Base-by-base conservation (phyloP, 108 stramenopile genomes). In the Licmophora abbreviata region DNA sequence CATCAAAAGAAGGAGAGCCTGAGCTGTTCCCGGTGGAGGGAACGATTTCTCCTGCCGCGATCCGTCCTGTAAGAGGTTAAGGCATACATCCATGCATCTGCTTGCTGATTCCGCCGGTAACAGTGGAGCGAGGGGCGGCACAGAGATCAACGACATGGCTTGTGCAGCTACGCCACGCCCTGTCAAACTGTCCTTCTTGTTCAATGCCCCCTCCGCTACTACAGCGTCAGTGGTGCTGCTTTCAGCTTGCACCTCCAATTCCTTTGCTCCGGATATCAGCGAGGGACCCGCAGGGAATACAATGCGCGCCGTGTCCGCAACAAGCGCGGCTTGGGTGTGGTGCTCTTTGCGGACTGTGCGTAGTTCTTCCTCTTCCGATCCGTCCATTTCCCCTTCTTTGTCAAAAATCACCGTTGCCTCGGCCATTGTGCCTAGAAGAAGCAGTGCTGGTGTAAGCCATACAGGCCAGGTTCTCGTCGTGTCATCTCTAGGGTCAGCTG, bases 391-490 rank as follows among this genome's bases (percentile, higher is more conserved):
- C 28, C 40, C 36, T 32, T 77, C 76, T 21, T 66, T 50, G 61
- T 66, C n/a, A 65, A 67, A 62, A 1, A 56, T 63, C 6, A 77
- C 66, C 45, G 80, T 61, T 10, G 85, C 81, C 51, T 85, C 79
- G 32, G 86, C 76, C 87, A 93, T 87, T 18, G 83, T 59, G 31
- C 86, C 88, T 6, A 88, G 61, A 20, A 83, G 44, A 20, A 83
- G 62, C 37, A 88, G 54, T 0, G 59, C 32, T 23, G 81, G 74
- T 11, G 85, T 58, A 42, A 86, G 47, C 91, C 91, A 93, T 18
- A 29, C 49, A 41, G 86, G 86, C 81, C 76, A 83, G 23, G 31
- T 56, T 37, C 51, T 48, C 15, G 37, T 31, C 26, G 57, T 49
- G 23, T 59, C 59, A 25, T 58, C 56, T 29, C 56, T 54, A 7